A percentile compares a stretch with the other conserved stretches of the same genome.
These are phyloP conservation scores for Ustilago xerochloae DNA, from an alignment of 1,284 basidiomycete genomes.

Conservation along the genomic window DNA sequence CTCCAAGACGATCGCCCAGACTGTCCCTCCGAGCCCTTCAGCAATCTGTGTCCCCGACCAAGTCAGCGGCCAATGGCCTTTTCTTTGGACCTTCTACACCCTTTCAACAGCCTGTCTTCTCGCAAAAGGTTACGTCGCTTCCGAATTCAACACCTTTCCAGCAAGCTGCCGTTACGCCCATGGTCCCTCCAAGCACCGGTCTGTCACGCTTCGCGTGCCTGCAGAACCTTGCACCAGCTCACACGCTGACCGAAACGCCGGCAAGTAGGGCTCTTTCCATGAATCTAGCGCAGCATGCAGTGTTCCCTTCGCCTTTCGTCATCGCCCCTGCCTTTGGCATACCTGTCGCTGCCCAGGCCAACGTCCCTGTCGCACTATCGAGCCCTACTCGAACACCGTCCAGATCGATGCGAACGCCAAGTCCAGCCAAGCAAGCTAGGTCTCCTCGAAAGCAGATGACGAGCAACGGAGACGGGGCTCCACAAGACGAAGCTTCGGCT, in stretches of 20 bases:
- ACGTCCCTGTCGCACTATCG: neutral
- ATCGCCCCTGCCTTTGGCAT: neutral
- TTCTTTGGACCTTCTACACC: conserved; percentile 18
- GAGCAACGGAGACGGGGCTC: neutral
- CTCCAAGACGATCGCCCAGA: conserved; percentile 31
- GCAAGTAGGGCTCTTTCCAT: conserved; percentile 17
- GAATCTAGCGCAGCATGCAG: conserved; percentile 9
- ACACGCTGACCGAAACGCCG: conserved; percentile 17
- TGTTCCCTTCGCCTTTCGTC: conserved; percentile 33
- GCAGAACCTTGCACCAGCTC: conserved; percentile 22
- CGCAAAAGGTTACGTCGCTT: conserved; percentile 3
- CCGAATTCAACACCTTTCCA: conserved; percentile 25
- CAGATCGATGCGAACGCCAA: conserved; percentile 5
- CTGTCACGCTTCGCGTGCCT: conserved; percentile 41
- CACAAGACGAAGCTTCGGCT: neutral
- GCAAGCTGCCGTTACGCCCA: conserved; percentile 1
- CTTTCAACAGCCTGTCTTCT: conserved; percentile 5
- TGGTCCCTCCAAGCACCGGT: conserved; percentile 31
- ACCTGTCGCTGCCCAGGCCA: neutral
- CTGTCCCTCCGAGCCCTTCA: conserved; percentile 33
- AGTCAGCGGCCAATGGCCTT: conserved; percentile 3
- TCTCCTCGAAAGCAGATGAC: conserved; percentile 2
- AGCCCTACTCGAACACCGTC: conserved; percentile 12
- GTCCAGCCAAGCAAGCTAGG: neutral
- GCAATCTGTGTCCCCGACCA: conserved; percentile 32